Conservation (phyloP, 2,329 filamentous ascomycete genomes). For the Apiospora phragmitis region DNA sequence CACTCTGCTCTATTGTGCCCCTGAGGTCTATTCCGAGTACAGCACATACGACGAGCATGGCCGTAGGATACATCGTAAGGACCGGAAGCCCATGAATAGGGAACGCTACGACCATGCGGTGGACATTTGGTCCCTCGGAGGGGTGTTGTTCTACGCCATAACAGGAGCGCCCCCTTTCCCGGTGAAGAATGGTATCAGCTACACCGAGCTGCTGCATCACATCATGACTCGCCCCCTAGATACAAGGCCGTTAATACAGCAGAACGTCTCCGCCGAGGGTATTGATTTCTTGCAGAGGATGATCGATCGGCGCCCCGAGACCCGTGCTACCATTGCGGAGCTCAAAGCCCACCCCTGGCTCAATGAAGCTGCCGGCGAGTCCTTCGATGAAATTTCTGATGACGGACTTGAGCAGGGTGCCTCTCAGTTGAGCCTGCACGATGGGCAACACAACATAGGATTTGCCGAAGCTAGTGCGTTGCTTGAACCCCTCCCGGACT, state of each 20-base stretch:
- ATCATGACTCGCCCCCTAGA: slow-evolving; percentile 82
- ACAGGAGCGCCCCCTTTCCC: slow-evolving; percentile 79
- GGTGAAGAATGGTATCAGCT: slow-evolving; percentile 72
- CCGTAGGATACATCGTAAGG: slow-evolving; percentile 62
- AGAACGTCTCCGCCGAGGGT: slow-evolving; percentile 62
- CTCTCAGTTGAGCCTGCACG: slow-evolving; percentile 64
- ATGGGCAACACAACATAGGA: slow-evolving; percentile 34
- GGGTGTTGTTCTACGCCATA: slow-evolving; percentile 86
- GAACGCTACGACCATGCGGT: slow-evolving; percentile 87
- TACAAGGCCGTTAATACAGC: slow-evolving; percentile 58
- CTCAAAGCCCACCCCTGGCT: slow-evolving; percentile 78
- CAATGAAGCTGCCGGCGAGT: slow-evolving; percentile 42
- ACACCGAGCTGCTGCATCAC: slow-evolving; percentile 76
- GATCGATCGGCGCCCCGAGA: slow-evolving; percentile 76
- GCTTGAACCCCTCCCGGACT: slow-evolving; percentile 36
- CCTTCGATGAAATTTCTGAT: slow-evolving; percentile 61
- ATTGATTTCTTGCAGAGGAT: slow-evolving; percentile 77
- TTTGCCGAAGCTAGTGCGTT: slow-evolving; percentile 29
- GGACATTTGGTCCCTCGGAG: slow-evolving; percentile 94
- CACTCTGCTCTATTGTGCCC: slow-evolving; percentile 92
- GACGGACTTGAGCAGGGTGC: slow-evolving; percentile 59
- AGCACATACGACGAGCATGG: slow-evolving; percentile 68
- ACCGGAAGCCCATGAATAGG: slow-evolving; percentile 52
- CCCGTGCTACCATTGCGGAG: slow-evolving; percentile 71
- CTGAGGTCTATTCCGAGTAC: slow-evolving; percentile 86